These are phyloP conservation scores for Apiotrichum gracile DNA, from an alignment of 1,284 basidiomycete species.

Conservation along the genomic window DNA sequence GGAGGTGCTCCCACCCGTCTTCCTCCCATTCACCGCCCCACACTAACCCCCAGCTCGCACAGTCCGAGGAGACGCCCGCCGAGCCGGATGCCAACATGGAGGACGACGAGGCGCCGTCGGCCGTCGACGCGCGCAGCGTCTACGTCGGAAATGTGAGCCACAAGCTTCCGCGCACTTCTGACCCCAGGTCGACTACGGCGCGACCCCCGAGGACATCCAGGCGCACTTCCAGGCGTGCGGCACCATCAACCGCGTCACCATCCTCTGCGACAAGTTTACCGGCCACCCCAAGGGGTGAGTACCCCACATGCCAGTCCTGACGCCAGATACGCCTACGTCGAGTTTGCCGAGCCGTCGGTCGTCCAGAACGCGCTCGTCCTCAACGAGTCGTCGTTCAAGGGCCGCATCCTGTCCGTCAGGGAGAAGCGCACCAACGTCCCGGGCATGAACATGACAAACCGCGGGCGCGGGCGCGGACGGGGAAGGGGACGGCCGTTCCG, in stretches of 20 bases:
- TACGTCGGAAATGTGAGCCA: conserved; percentile 91
- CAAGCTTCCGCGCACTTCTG: background rate
- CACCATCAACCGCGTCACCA: conserved; percentile 97
- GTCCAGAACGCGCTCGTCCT: conserved; percentile 90
- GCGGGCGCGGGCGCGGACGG: conserved; percentile 63
- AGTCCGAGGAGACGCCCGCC: conserved; percentile 12
- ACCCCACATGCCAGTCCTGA: background rate
- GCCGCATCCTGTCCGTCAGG: conserved; percentile 86
- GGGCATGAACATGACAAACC: conserved; percentile 59
- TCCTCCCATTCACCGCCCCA: no score
- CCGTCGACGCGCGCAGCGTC: conserved; percentile 80
- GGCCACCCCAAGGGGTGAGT: conserved; percentile 96
- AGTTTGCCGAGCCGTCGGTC: conserved; percentile 91
- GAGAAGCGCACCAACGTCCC: conserved; percentile 90
- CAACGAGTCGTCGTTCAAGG: conserved; percentile 92
- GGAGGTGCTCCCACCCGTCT: no score
- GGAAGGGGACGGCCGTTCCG: conserved; percentile 58
- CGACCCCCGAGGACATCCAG: conserved; percentile 98
- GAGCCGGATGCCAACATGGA: conserved; percentile 56
- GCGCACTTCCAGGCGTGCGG: conserved; percentile 96
- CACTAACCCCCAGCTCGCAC: conserved; percentile 11
- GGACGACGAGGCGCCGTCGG: conserved; percentile 52
- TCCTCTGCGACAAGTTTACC: conserved; percentile 99
- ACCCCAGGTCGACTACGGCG: conserved; percentile 87
- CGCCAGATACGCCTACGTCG: conserved; percentile 90